A percentile compares a stretch with the other conserved stretches of the same genome.
Conservation (phyloP, 495 filamentous ascomycete genomes). For the Poronia punctata region DNA sequence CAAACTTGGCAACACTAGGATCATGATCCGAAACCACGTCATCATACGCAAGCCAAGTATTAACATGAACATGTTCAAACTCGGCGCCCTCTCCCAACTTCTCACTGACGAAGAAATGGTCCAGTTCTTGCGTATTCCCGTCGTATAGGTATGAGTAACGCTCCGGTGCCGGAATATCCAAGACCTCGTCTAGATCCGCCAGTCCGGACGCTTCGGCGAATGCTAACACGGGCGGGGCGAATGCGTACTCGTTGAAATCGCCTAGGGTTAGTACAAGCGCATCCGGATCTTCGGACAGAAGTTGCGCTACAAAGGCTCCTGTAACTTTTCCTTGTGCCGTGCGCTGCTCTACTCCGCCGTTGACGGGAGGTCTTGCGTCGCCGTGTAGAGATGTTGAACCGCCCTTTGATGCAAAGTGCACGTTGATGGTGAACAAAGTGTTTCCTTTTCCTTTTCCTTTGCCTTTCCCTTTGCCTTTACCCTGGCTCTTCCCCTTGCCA, state of each 20-base stretch:
- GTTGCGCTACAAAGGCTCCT: conserved; percentile 32
- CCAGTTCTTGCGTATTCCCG: conserved; percentile 49
- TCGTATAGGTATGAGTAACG: conserved; percentile 55
- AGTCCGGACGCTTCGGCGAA: conserved; percentile 39
- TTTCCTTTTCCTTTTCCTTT: conserved; percentile 4
- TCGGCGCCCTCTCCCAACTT: conserved; percentile 14
- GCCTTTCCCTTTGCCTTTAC: not conserved
- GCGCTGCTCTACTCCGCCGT: conserved; percentile 45
- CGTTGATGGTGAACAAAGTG: conserved; percentile 54
- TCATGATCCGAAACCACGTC: conserved; percentile 52
- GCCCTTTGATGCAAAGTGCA: conserved; percentile 51
- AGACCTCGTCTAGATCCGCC: conserved; percentile 47
- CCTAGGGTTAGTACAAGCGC: conserved; percentile 46
- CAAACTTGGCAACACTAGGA: conserved; percentile 47
- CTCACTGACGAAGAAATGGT: conserved; percentile 54
- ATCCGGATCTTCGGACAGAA: conserved; percentile 35
- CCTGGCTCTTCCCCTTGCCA: conserved; percentile 20
- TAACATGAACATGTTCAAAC: conserved; percentile 17
- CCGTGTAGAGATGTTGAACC: conserved; percentile 50
- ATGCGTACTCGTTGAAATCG: conserved; percentile 60
- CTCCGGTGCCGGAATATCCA: conserved; percentile 37
- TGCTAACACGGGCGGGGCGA: conserved; percentile 41
- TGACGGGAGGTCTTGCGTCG: conserved; percentile 53
- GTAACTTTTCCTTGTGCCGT: conserved; percentile 42
- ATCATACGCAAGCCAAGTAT: conserved; percentile 47